A percentile compares a stretch with the other conserved stretches of the same genome.
Conservation (phyloP, 805 yeast genomes). For the Saccharomycopsis babjevae region DNA sequence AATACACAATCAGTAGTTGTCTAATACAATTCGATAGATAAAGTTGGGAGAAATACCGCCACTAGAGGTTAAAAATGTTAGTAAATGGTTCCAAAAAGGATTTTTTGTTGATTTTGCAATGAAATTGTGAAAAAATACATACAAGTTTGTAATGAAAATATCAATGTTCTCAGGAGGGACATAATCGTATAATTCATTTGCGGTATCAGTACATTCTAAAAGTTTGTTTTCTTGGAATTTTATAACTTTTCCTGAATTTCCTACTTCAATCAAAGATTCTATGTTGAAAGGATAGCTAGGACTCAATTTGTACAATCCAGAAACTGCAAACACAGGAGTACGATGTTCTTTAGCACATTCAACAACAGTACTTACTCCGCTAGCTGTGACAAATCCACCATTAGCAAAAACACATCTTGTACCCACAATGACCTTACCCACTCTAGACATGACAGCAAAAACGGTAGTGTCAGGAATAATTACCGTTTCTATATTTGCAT, state of each 20-base stretch:
- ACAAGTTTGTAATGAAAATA: slow-evolving; percentile 88
- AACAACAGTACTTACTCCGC: slow-evolving; percentile 88
- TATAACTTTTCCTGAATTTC: slow-evolving; percentile 83
- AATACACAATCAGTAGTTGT: slow-evolving; percentile 45
- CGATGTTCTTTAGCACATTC: slow-evolving; percentile 92
- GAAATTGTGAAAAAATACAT: slow-evolving; percentile 95
- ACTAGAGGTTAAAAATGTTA: slow-evolving; percentile 1
- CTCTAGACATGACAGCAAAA: slow-evolving; percentile 93
- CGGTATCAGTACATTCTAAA: slow-evolving; percentile 65
- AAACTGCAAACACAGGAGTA: slow-evolving; percentile 94
- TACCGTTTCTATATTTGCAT: slow-evolving; percentile 80
- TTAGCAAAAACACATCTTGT: slow-evolving; percentile 89
- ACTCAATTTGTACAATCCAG: slow-evolving; percentile 86
- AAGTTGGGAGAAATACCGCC: slow-evolving; percentile 97
- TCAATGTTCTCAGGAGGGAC: slow-evolving; percentile 91
- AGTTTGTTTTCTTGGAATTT: slow-evolving; percentile 61
- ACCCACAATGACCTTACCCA: slow-evolving; percentile 91
- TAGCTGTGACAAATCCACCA: slow-evolving; percentile 85
- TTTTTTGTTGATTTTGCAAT: slow-evolving; percentile 48
- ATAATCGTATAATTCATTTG: slow-evolving; percentile 85
- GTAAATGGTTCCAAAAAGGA: not conserved
- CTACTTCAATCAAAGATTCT: slow-evolving; percentile 78
- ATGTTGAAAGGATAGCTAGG: slow-evolving; percentile 88
- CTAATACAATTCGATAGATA: slow-evolving; percentile 89
- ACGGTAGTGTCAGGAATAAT: slow-evolving; percentile 89